A percentile compares a stretch with the other conserved stretches of the same genome.
These are phyloP conservation scores for Trametes sanguinea DNA, from an alignment of 768 basidiomycete genomes.

Conservation along the genomic window DNA sequence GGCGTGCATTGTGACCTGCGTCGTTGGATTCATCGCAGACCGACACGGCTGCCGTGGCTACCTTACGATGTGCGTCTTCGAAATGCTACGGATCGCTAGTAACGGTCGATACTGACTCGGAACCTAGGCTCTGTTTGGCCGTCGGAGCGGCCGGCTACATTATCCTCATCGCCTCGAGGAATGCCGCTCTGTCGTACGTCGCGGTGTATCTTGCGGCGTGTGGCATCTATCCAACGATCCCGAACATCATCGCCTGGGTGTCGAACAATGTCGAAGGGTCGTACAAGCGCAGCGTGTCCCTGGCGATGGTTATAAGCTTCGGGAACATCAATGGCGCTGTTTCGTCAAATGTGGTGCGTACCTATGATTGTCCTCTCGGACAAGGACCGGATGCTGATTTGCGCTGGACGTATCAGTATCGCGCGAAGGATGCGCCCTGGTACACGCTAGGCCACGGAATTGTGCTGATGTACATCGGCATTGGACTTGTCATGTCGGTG, in stretches of 20 bases:
- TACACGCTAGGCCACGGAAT: constrained; percentile 64
- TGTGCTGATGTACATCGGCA: constrained; percentile 70
- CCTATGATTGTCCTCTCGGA: background rate
- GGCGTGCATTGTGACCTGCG: constrained; percentile 67
- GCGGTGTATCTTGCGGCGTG: constrained; percentile 72
- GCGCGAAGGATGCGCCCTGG: constrained; percentile 65
- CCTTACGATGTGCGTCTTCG: constrained; percentile 59
- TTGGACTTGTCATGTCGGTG: constrained; percentile 56
- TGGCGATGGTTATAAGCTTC: constrained; percentile 69
- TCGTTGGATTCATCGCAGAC: constrained; percentile 65
- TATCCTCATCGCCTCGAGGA: constrained; percentile 64
- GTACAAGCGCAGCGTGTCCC: constrained; percentile 72
- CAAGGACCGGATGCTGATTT: background rate
- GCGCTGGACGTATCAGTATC: constrained; percentile 46
- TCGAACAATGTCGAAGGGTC: constrained; percentile 75
- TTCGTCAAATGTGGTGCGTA: constrained; percentile 69
- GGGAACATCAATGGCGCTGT: constrained; percentile 80
- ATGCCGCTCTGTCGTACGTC: constrained; percentile 66
- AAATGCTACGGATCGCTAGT: background rate
- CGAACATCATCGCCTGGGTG: constrained; percentile 56
- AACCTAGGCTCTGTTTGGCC: constrained; percentile 29
- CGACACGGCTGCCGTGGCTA: constrained; percentile 58
- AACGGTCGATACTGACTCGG: background rate
- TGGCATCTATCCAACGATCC: constrained; percentile 75
- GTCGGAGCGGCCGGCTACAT: constrained; percentile 61